Percentiles rank a stretch among this genome's conserved stretches.
Conservation (phyloP, 495 filamentous ascomycete genomes). For the Trypethelium eluteriae region DNA sequence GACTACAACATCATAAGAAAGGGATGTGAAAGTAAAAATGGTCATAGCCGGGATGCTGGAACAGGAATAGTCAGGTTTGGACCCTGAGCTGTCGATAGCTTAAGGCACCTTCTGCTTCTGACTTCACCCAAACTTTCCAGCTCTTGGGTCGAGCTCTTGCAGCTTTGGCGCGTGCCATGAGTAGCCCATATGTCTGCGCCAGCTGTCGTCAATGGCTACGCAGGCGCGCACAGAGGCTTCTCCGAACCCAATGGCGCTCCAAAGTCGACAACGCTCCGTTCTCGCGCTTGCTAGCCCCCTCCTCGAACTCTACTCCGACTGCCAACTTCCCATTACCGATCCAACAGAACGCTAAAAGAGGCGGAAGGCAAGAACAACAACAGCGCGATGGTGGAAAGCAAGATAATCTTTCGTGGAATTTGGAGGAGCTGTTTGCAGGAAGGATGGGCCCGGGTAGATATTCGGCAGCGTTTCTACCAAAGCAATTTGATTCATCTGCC, state of each 20-base stretch:
- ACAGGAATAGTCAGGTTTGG: background rate
- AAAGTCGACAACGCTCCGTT: background rate
- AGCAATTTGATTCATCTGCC: background rate
- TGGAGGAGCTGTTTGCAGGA: conserved; percentile 5
- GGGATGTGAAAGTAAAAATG: background rate
- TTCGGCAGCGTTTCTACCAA: background rate
- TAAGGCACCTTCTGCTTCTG: conserved; percentile 5
- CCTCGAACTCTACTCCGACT: background rate
- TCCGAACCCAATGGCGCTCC: conserved; percentile 23
- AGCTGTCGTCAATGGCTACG: conserved; percentile 23
- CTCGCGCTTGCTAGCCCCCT: background rate
- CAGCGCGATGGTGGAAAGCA: background rate
- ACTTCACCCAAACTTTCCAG: background rate
- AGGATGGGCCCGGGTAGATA: background rate
- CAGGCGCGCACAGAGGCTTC: conserved; percentile 9
- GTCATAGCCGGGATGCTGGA: background rate
- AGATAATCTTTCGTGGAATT: background rate
- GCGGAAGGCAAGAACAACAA: background rate
- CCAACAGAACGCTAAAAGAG: background rate
- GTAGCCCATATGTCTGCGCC: conserved; percentile 24
- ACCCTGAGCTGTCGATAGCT: background rate
- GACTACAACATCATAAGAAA: background rate
- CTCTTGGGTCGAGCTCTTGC: background rate
- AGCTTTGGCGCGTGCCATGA: conserved; percentile 16
- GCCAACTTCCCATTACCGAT: background rate